Percentiles rank a stretch among this genome's conserved stretches.
Conservation (phyloP, 257 asterid species). For the Solanum boliviense region DNA sequence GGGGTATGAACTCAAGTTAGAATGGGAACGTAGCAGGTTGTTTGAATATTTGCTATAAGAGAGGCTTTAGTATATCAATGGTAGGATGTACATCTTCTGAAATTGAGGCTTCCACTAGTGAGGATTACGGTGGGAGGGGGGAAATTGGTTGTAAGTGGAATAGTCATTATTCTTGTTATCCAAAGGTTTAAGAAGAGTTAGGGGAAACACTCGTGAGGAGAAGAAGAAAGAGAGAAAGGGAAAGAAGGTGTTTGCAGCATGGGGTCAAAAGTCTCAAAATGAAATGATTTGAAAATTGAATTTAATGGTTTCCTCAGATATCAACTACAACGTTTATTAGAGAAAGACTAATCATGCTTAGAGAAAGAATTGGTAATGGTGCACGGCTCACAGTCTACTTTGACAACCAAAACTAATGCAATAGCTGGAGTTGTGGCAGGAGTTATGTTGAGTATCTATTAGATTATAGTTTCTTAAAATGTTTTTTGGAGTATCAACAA, state of each 20-base stretch:
- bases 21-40: no score
- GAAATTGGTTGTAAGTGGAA: background rate
- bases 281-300: background rate
- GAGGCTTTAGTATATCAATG: background rate
- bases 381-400: background rate
- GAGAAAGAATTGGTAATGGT: background rate
- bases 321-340: background rate
- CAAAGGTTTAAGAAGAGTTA: background rate
- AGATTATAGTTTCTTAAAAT: background rate
- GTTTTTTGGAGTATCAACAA: background rate
- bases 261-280: background rate
- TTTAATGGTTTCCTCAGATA: background rate
- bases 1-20: no score
- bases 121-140: background rate
- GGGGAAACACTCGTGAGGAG: background rate
- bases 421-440: background rate
- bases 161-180: background rate
- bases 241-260: background rate
- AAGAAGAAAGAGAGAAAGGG: background rate
- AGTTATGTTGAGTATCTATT: background rate
- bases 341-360: background rate
- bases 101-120: background rate
- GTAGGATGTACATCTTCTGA: background rate
- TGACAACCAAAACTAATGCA: background rate
- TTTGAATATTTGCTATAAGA: background rate